Percentiles rank a stretch among this genome's conserved stretches.
phyloP scores from a whole-genome alignment of 2,329 filamentous ascomycete genomes.

The Alternaria solani region DNA sequence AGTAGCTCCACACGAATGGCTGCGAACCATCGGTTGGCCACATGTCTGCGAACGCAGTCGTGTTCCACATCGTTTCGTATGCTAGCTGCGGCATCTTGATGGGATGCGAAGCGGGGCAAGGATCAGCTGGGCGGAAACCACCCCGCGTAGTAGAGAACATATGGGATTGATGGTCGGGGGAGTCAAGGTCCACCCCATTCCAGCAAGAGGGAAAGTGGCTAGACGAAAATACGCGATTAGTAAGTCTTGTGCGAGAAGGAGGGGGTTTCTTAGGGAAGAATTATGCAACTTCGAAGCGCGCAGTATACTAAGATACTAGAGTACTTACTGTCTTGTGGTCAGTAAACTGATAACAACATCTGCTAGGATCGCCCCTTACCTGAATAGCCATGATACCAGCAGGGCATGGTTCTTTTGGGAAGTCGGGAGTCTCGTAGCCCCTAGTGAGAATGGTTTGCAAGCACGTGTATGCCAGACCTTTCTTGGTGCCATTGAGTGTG shows the following conservation, averaged over 20 bases:
- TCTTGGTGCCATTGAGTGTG: conserved; percentile 27
- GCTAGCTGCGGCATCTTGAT: conserved; percentile 38
- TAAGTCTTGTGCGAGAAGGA: background rate
- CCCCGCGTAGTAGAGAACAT: conserved; percentile 38
- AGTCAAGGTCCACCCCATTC: conserved; percentile 56
- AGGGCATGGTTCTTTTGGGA: conserved; percentile 21
- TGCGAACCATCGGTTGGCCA: conserved; percentile 34
- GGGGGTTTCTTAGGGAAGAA: background rate
- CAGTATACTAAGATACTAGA: conserved; percentile 5
- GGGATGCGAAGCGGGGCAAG: conserved; percentile 36
- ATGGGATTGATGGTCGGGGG: conserved; percentile 55
- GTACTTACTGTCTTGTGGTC: background rate
- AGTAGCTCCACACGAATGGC: background rate
- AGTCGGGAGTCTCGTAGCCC: conserved; percentile 38
- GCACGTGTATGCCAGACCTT: conserved; percentile 40
- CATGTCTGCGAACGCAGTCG: conserved; percentile 38
- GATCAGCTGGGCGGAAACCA: conserved; percentile 29
- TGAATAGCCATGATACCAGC: conserved; percentile 10
- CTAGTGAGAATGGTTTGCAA: conserved; percentile 39
- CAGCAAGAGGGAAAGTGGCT: conserved; percentile 62
- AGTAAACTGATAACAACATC: background rate
- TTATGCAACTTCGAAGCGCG: background rate
- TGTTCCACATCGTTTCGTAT: conserved; percentile 43
- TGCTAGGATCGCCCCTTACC: background rate
- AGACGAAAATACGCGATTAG: conserved; percentile 2